phyloP scores from a whole-genome alignment of 179 eudicot genomes.

The Silene coronaria region DNA sequence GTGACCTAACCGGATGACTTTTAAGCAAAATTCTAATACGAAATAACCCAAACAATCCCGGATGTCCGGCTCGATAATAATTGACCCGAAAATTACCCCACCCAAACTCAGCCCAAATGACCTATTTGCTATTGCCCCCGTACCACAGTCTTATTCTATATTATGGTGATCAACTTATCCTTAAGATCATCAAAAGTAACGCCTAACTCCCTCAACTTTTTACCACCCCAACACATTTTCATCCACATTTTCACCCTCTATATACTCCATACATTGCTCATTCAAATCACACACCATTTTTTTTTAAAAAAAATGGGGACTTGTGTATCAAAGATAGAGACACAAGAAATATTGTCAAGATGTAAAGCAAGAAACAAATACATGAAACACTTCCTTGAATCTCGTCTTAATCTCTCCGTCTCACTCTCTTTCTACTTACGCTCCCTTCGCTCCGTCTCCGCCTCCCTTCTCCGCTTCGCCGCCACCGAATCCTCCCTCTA shows the following conservation, averaged over 20 bases:
- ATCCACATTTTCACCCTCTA: background rate
- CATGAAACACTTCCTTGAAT: conserved; percentile 69
- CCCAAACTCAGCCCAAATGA: no score
- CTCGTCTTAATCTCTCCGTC: conserved; percentile 55
- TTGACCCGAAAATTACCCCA: no score
- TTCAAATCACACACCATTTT: background rate
- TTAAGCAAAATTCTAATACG: no score
- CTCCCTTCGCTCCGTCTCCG: conserved; percentile 57
- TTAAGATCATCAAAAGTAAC: conserved; percentile 8
- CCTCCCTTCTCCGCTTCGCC: conserved; percentile 71
- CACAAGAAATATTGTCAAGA: conserved; percentile 73
- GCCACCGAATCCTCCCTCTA: conserved; percentile 51
- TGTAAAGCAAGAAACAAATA: conserved; percentile 69
- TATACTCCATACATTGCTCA: background rate
- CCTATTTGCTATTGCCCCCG: no score
- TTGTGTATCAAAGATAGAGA: conserved; percentile 64
- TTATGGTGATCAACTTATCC: background rate
- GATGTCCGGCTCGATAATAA: no score
- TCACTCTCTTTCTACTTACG: conserved; percentile 62
- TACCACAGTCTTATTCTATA: no score
- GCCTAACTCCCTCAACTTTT: background rate
- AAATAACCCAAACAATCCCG: no score
- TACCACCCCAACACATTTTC: background rate
- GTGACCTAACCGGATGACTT: no score
- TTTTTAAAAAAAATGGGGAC: conserved; percentile 52